Base-by-base conservation (phyloP, 2,329 filamentous ascomycete genomes). In the Xylaria sp. region DNA sequence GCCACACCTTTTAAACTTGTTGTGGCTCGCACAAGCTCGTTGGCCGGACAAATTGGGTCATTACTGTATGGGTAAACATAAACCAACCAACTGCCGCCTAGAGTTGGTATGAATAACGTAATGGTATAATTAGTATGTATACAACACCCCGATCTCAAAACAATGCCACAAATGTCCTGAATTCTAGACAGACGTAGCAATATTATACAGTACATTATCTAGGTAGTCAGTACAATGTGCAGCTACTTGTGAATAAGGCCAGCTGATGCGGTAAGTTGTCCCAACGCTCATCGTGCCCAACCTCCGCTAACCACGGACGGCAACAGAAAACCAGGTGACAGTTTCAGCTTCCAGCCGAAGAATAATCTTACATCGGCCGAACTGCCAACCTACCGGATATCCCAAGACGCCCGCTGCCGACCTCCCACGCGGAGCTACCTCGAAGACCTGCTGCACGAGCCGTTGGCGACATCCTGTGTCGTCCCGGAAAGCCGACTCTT, bases 291-390 rank as follows among this genome's bases (percentile, higher is more conserved):
- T 23, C 47, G 23, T 32, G 29, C 29, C 50, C 37, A 57, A 32
- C 10, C 4, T 16, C 8, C 27, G 32, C 57, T 60, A 27, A 63
- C 35, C n/a, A 48, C 21, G 32, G 27, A 44, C 59, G 37, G n/a
- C 53, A 48, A 60, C 66, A 78, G 74, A 75, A 79, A 79, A 63
- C 78, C 76, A 27, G 78, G 75, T 44, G 74, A 78, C 35, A 66
- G 71, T 55, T 78, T 79, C 68, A 72, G 76, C 60, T 77, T 80
- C 70, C 77, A 75, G 40, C 78, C 77, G 16, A 73, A 69, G 60
- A 77, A 78, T 67, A 80, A 73, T 54, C 74, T 80, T 42, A 50
- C 71, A 18, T 77, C 73, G 8, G 66, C 70, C 48, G 64, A 76
- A 5, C 61, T 66, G 57, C 72, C 75, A n/a, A 60, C 66, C 55